Evolutionary conservation across 257 asterid genomes (phyloP).

Genomic region (Ilex aquifolium): DNA sequence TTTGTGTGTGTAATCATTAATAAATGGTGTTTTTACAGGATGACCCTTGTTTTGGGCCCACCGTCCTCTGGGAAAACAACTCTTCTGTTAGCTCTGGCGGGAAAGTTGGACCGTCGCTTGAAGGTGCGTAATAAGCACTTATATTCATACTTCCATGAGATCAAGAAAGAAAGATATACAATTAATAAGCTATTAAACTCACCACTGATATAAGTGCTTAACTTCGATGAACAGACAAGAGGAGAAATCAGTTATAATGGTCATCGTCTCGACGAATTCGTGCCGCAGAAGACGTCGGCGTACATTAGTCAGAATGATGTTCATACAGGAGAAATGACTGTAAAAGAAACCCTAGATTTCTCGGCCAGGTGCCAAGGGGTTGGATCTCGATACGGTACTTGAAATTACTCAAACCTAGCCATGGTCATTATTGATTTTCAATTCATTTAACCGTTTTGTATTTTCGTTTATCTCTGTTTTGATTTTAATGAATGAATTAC

Average conservation of each 20-base stretch:
- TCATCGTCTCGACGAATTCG: slow-evolving; percentile 59
- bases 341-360: slow-evolving; percentile 86
- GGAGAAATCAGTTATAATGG: slow-evolving; percentile 90
- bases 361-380: slow-evolving; percentile 92
- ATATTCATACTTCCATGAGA: not conserved
- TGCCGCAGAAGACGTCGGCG: slow-evolving; percentile 86
- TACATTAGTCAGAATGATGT: slow-evolving; percentile 95
- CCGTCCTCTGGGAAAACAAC: slow-evolving; percentile 71
- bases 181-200: not conserved
- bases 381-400: slow-evolving; percentile 78
- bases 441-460: not conserved
- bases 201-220: not conserved
- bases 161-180: not conserved
- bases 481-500: not conserved
- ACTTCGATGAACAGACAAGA: slow-evolving; percentile 29
- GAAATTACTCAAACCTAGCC: not conserved
- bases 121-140: slow-evolving; percentile 27
- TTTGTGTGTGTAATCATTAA: not conserved
- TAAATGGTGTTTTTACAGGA: slow-evolving; percentile 23
- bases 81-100: slow-evolving; percentile 55
- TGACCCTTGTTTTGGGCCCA: slow-evolving; percentile 65
- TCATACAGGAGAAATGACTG: slow-evolving; percentile 95
- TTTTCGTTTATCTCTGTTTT: not conserved
- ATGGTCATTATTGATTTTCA: not conserved
- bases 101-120: slow-evolving; percentile 39